phyloP scores from a whole-genome alignment of 1,139 yeast species.

The Yamadazyma buinensis region DNA sequence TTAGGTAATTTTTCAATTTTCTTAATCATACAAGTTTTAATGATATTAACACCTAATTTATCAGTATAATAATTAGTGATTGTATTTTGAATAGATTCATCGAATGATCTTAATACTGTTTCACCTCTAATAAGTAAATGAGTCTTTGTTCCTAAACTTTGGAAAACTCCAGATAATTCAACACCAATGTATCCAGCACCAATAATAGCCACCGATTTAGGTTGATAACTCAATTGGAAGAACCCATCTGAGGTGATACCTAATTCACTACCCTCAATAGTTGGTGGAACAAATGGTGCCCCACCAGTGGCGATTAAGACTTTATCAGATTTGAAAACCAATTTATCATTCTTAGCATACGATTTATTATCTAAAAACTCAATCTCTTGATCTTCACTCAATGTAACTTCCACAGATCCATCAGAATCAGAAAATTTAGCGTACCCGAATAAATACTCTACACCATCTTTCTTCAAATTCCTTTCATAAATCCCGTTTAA shows the following conservation, averaged over 20 bases:
- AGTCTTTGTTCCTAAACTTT: constrained; percentile 83
- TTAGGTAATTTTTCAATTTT: constrained; percentile 57
- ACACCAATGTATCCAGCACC: constrained; percentile 99
- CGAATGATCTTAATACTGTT: constrained; percentile 83
- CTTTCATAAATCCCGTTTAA: constrained; percentile 91
- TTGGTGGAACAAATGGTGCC: constrained; percentile 64
- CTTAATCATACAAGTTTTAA: constrained; percentile 59
- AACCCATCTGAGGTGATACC: constrained; percentile 93
- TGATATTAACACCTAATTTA: constrained; percentile 72
- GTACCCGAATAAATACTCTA: constrained; percentile 82
- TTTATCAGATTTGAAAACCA: constrained; percentile 73
- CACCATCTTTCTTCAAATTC: constrained; percentile 84
- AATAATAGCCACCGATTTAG: constrained; percentile 87
- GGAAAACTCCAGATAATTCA: constrained; percentile 91
- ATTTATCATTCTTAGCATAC: constrained; percentile 46
- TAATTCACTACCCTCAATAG: constrained; percentile 73
- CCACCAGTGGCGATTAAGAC: constrained; percentile 95
- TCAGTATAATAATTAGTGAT: constrained; percentile 76
- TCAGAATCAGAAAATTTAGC: constrained; percentile 63
- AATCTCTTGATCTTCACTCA: constrained; percentile 40
- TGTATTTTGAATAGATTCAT: constrained; percentile 71
- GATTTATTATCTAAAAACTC: constrained; percentile 24
- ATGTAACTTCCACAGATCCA: constrained; percentile 75
- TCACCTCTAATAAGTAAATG: constrained; percentile 88
- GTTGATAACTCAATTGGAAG: constrained; percentile 75